Base-by-base conservation (phyloP, 805 yeast species). In the Kodamaea sagamina region DNA sequence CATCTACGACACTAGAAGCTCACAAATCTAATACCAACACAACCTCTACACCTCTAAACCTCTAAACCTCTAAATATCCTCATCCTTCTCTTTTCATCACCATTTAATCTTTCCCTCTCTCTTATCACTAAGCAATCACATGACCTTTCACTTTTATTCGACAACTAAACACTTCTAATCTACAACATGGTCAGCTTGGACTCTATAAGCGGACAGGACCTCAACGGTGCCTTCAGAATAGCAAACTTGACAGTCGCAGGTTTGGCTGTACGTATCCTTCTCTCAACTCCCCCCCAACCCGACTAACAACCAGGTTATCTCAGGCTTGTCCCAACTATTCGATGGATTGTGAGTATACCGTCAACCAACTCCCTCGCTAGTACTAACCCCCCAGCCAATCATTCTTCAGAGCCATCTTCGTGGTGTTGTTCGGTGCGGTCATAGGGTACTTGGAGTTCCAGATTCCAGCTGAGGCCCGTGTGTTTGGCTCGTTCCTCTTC, bases 401-500 rank as follows among this genome's bases (percentile, higher is more conserved):
- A n/a, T 81, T 83, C 55, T 58, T 84, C 25, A 65, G 79, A 38
- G 86, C 86, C 1, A 35, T 83, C n/a, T 82, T 74, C 55, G 67
- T 83, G 15, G 65, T 81, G 21, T 67, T 68, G 4, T 66, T 82
- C 36, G 86, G 89, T 16, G 68, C 63, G 3, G 67, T 70, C 6
- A 74, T 83, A 42, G 78, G 80, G 6, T 65, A 70, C 2, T 39
- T 58, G 61, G 83, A 78, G 55, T 77, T 77, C 57, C 62, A 62
- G 24, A 74, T 72, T 10, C 82, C 88, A 12, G 74, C 84, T 4
- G 77, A 79, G 47, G 75, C 85, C n/a, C 74, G 78, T 51, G 71
- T 78, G 4, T 85, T 79, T 53, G 86, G 81, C 6, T 81, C 87
- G 3, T 82, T 84, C 47, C 72, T 82, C 51, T 83, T 80, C 57